Evolutionary conservation across 495 filamentous ascomycete genomes (phyloP).

Genomic region (Evansstolkia leycettana): DNA sequence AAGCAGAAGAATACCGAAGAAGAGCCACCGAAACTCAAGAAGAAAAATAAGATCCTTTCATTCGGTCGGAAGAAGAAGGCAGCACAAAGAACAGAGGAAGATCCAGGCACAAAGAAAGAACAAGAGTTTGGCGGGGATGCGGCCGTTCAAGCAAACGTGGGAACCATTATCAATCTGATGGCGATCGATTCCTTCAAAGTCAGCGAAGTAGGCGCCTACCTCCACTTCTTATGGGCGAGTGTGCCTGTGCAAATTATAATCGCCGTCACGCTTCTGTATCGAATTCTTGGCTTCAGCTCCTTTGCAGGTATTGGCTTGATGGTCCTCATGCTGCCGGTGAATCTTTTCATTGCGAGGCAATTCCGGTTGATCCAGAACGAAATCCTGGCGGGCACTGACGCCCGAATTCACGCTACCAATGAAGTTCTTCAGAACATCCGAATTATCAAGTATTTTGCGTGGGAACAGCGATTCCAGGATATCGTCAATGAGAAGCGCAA

Average conservation of each 20-base stretch:
- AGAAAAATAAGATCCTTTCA: conserved; percentile 33
- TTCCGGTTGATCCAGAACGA: conserved; percentile 78
- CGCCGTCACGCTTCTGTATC: conserved; percentile 65
- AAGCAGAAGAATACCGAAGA: conserved; percentile 18
- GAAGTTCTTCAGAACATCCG: conserved; percentile 96
- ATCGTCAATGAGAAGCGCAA: conserved; percentile 80
- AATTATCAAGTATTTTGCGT: conserved; percentile 99
- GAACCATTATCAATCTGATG: conserved; percentile 98
- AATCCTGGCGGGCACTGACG: conserved; percentile 91
- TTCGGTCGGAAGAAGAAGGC: conserved; percentile 48
- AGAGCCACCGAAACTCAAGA: conserved; percentile 33
- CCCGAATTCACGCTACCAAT: conserved; percentile 91
- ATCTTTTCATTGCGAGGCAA: conserved; percentile 69
- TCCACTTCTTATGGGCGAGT: conserved; percentile 80
- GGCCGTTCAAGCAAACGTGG: conserved; percentile 65
- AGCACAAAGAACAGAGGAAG: conserved; percentile 18
- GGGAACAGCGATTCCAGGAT: conserved; percentile 84
- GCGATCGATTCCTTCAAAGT: conserved; percentile 99
- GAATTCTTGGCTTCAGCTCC: conserved; percentile 82
- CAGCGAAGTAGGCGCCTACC: conserved; percentile 79
- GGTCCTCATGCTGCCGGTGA: conserved; percentile 77
- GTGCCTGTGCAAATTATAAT: conserved; percentile 75
- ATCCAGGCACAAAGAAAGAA: conserved; percentile 23
- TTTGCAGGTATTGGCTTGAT: conserved; percentile 92
- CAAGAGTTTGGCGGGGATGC: conserved; percentile 28